Conservation (phyloP, 1,284 basidiomycete genomes). For the Athelia sp. region DNA sequence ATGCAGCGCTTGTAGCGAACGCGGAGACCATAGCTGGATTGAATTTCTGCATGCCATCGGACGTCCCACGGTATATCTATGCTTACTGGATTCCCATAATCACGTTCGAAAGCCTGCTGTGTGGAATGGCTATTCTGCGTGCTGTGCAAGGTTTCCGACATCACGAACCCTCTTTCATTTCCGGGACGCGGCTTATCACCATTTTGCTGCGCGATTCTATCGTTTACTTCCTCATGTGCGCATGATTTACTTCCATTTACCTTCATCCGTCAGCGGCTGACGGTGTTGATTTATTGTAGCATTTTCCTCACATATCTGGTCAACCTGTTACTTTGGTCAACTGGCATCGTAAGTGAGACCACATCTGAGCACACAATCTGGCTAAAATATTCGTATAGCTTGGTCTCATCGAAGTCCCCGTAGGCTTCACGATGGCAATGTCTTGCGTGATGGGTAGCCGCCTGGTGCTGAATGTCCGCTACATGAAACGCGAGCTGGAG, state of each 20-base stretch:
- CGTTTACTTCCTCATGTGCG: constrained; percentile 50
- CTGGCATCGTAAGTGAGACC: constrained; percentile 7
- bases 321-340: background rate
- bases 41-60: constrained; percentile 36
- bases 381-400: constrained; percentile 25
- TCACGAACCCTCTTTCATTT: constrained; percentile 30
- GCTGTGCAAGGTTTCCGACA: constrained; percentile 39
- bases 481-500: constrained; percentile 29
- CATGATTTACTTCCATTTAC: background rate
- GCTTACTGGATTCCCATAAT: constrained; percentile 58
- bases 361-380: constrained; percentile 1
- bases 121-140: constrained; percentile 40
- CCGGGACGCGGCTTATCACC: constrained; percentile 38
- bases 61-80: constrained; percentile 38
- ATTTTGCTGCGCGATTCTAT: constrained; percentile 52
- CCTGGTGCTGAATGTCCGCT: constrained; percentile 49
- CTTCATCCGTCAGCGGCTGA: background rate
- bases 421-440: constrained; percentile 52
- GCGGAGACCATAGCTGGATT: constrained; percentile 20
- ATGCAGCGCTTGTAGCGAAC: constrained; percentile 8
- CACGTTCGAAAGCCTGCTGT: constrained; percentile 46
- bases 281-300: background rate
- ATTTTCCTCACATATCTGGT: background rate
- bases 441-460: constrained; percentile 53
- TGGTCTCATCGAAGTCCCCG: constrained; percentile 50